Evolutionary conservation across 768 basidiomycete genomes (phyloP).

Genomic region (Tylopilus vinaceipallidus): DNA sequence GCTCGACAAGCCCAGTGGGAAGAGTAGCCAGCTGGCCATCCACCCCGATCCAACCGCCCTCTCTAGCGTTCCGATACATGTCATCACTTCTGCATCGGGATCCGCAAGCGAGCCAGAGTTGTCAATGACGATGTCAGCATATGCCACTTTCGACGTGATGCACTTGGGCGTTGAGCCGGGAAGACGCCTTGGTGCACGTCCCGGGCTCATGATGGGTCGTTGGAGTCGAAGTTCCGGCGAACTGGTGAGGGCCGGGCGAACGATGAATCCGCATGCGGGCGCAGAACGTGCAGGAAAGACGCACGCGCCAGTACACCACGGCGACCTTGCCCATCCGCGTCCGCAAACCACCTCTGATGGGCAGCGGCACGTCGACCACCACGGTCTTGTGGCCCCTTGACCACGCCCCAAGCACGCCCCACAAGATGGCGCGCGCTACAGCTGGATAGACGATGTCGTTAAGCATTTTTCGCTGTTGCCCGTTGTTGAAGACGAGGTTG

Average conservation of each 20-base stretch:
- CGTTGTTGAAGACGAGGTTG: conserved; percentile 79
- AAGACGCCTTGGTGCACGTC: conserved; percentile 68
- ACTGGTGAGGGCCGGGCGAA: conserved; percentile 41
- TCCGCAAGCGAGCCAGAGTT: conserved; percentile 79
- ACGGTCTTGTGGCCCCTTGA: conserved; percentile 72
- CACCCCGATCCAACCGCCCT: conserved; percentile 56
- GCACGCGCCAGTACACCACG: conserved; percentile 86
- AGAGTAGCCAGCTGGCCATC: conserved; percentile 59
- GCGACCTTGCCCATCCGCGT: conserved; percentile 79
- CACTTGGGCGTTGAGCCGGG: conserved; percentile 80
- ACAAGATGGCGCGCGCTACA: conserved; percentile 75
- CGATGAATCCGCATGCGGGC: background rate
- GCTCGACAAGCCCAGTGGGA: conserved; percentile 50
- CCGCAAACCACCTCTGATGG: conserved; percentile 87
- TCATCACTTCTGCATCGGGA: conserved; percentile 46
- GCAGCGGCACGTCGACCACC: conserved; percentile 85
- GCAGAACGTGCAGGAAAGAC: background rate
- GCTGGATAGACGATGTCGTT: conserved; percentile 91
- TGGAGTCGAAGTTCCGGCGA: conserved; percentile 80
- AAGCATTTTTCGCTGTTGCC: conserved; percentile 62
- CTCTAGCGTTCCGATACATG: conserved; percentile 43
- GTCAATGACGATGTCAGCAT: conserved; percentile 84
- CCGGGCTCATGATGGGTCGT: conserved; percentile 74
- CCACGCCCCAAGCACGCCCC: conserved; percentile 69
- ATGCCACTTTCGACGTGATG: conserved; percentile 74